Evolutionary conservation across 2,329 filamentous ascomycete species (phyloP), one percentile per base, ranked within the genome.

Genomic region (Aureobasidium sp.): DNA sequence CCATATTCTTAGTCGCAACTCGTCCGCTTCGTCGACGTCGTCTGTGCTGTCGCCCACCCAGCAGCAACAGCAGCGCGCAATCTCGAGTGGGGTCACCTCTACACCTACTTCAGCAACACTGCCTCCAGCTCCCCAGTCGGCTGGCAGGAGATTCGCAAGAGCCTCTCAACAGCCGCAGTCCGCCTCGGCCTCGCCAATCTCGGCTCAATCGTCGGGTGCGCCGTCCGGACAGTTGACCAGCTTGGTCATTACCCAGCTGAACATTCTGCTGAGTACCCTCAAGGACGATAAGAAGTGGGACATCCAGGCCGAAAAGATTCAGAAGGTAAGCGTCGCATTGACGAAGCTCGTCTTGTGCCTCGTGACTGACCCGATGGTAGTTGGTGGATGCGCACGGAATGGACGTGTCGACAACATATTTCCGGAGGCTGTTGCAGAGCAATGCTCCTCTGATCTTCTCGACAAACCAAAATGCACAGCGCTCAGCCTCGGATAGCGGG

Each of bases 251-350:
- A 91, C 94, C 67, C 94, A 99, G 80, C 87, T 97, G 68, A 96
- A 94, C 78, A 86, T 99, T 67, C 84, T 99, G 63, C 83, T 99
- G 67, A 94, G 92, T 78, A 91, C 91, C 37, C 88, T 97, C 73
- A 97, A 94, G 76, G 91, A 97, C 79, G 93, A 96, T 75, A 91
- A 91, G 78, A 96, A 95, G 89, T 96, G 90, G 88, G 91, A 96
- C 75, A 82, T 87, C 68, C 92, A 96, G 78, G 87, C 87, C 72
- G 90, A 95, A 71, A 92, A 96, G 79, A 88, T 99, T 71, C 87
- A 87, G 76, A 96, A 95, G 84, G 91, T 95, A 80, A 73, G 83
- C 68, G 48, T 37, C 42, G 22, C 25, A n/a, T 44, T 8, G 14
- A 5, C 31, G 11, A 27, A 39, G 11, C n/a, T n/a, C n/a, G 27